Base-by-base conservation (phyloP, 2,329 filamentous ascomycete genomes). In the Leptographium wingfieldii region DNA sequence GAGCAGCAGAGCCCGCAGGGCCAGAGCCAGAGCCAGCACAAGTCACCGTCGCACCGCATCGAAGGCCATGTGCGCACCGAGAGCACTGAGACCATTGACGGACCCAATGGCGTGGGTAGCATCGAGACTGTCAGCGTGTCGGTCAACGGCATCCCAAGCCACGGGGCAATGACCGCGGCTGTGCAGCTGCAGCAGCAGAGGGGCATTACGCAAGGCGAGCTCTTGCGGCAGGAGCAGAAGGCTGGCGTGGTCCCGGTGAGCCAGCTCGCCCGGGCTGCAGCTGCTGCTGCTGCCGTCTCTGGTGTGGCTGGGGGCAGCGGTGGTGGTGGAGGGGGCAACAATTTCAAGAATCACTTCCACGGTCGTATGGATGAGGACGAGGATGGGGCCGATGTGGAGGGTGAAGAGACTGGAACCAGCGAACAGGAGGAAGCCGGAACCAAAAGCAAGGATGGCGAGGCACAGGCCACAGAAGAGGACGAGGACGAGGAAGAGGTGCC, bases 211-310 rank as follows among this genome's bases (percentile, higher is more conserved):
- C 90, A 95, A 72, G 90, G 90, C 55, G 90, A 95, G 71, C 77
- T 95, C 27, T 76, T 95, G 29, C 79, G 90, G n/a, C 88, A 94
- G 72, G 90, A 95, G 71, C 90, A 95, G 73, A 83, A 87, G 68
- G 87, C 88, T 1, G 88, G 88, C 46, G 83, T 92, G 19, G 86
- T 92, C 7, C 87, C 89, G 29, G 80, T 84, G 40, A 81, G 77
- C 60, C 84, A 87, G 69, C 73, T 83, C 29, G 72, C 76, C 51
- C 73, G 79, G 57, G 72, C 68, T 51, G 76, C 74, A 58, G 72
- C 68, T 49, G 76, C 74, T 3, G 61, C 63, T 9, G 59, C 61
- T n/a, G 62, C 64, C 3, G 62, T 62, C 49, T 62, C 59, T 12
- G 64, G 58, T 3, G 55, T 59, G 51, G 53, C 61, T 55, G 59